Evolutionary conservation across 371 early-diverging fungal genomes (phyloP), one percentile per base, ranked within the genome.

Genomic region (Mortierella sp.): DNA sequence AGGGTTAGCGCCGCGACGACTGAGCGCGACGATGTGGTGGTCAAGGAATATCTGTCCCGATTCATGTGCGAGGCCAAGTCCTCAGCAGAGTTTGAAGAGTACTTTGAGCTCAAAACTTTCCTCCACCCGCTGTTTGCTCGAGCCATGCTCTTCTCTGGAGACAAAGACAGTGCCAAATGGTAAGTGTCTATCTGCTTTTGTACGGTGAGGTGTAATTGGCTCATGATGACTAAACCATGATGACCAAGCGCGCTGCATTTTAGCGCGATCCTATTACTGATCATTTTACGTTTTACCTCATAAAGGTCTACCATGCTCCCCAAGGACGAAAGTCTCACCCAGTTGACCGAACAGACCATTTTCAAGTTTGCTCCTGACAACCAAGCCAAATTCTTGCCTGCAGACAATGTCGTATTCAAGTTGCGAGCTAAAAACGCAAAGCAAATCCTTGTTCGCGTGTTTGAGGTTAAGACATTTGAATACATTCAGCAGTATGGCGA

Each of bases 391-490:
- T 75, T 69, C 60, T 26, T 69, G 27, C 76, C 69, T 1, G 46
- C 64, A 0, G 76, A 75, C 47, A 46, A 63, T 12, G 76, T 75
- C 8, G 53, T 69, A 15, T 69, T 75, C 64, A 69, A 69, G 21
- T 50, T 75, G 49, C 27, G 61, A 1, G 70, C 53, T 48, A 75
- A 75, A 62, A 75, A 75, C 19, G 70, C 65, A 11, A 64, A 64
- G 30, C 47, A 61, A 6, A 69, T 75, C 32, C 53, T 69, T 21
- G 61, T 75, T 9, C 60, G 76, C 24, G 65, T 75, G 15, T 75
- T 69, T 53, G 76, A 75, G 37, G 41, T 75, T 65, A 75, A 75
- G 46, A 75, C 76, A 8, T 75, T 75, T 41, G 76, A 75, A 24
- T 75, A 69, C 24, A 57, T 69, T 31, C 70, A 64, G 44, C 69